phyloP scores from a whole-genome alignment of 2,329 filamentous ascomycete genomes.

The Aphanoascus verrucosus region DNA sequence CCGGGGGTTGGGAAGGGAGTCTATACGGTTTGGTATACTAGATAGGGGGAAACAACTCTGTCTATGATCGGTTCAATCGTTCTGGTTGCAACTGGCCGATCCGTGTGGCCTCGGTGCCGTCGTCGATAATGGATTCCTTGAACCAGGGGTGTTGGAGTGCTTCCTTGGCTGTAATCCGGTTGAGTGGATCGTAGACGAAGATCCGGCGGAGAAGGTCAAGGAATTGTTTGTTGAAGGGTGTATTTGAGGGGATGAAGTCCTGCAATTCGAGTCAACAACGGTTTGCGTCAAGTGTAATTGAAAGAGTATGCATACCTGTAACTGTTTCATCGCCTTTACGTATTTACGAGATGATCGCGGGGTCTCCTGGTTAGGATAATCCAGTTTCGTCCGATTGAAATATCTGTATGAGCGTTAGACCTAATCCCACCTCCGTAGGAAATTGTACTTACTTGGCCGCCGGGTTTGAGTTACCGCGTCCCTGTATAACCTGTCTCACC shows the following conservation, averaged over 20 bases:
- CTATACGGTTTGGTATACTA: not conserved
- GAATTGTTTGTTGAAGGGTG: slow-evolving; percentile 51
- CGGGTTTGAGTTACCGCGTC: slow-evolving; percentile 42
- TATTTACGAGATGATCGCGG: slow-evolving; percentile 55
- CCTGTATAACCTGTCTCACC: slow-evolving; percentile 43
- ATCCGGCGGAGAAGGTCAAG: slow-evolving; percentile 52
- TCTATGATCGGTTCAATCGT: not conserved
- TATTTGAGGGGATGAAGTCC: slow-evolving; percentile 53
- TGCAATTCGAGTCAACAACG: slow-evolving; percentile 27
- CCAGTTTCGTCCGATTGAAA: slow-evolving; percentile 47
- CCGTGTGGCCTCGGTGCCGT: slow-evolving; percentile 54
- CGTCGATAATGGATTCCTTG: slow-evolving; percentile 52
- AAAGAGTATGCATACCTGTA: slow-evolving; percentile 31
- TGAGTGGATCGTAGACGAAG: slow-evolving; percentile 57
- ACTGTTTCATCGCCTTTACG: slow-evolving; percentile 56
- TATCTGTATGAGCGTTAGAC: slow-evolving; percentile 37
- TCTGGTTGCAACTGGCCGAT: slow-evolving; percentile 37
- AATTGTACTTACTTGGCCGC: slow-evolving; percentile 44
- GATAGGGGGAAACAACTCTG: not conserved
- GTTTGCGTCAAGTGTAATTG: not conserved
- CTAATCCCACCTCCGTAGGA: slow-evolving; percentile 9
- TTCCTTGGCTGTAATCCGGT: slow-evolving; percentile 53
- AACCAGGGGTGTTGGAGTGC: slow-evolving; percentile 59
- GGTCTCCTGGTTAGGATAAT: slow-evolving; percentile 54
- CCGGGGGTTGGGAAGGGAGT: not conserved